Evolutionary conservation across 768 basidiomycete genomes (phyloP), one percentile per base, ranked within the genome.

Genomic region (Crucibulum laeve): DNA sequence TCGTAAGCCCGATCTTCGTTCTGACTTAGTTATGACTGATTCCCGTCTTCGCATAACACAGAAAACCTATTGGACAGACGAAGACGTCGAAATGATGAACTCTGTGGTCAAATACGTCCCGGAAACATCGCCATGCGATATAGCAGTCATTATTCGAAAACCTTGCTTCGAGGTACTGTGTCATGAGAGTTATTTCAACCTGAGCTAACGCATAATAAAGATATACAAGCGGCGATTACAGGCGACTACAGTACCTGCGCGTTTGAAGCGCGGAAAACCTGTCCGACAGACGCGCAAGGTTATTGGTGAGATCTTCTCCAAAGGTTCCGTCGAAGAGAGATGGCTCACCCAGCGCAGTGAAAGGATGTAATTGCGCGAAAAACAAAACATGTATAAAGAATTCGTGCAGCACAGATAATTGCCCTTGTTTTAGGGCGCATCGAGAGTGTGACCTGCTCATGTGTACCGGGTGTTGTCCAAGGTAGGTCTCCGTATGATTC

Each of bases 361-460:
- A 56, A 42, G 74, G 75, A 1, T 79, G 76, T 49, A 51, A 53
- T 38, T 74, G 72, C 38, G 33, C 25, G 3, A 47, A 45, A n/a
- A 45, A 44, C 22, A 59, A 50, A 26, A 55, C 30, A 21, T 25
- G 40, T 15, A 25, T 18, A 17, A 19, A n/a, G 25, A 55, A 51
- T 24, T 41, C 46, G 2, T 65, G 56, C 45, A 57, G 55, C 30
- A 22, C 18, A 1, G 30, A 38, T 0, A 43, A 25, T 3, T 81
- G 79, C 50, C 26, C 53, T 1, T 82, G 80, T 56, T 40, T 25
- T 1, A 39, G 26, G 4, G 19, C 52, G 0, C 32, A 21, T 0
- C 62, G 73, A 38, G 79, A 82, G 53, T 82, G 80, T 47, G 67
- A 75, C 46, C 79, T 79, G 14, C 76, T 76, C 7, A 42, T 73